Evolutionary conservation across 352 stramenopile genomes (phyloP), one percentile per base, ranked within the genome.

Genomic region (Phytophthora multivora): DNA sequence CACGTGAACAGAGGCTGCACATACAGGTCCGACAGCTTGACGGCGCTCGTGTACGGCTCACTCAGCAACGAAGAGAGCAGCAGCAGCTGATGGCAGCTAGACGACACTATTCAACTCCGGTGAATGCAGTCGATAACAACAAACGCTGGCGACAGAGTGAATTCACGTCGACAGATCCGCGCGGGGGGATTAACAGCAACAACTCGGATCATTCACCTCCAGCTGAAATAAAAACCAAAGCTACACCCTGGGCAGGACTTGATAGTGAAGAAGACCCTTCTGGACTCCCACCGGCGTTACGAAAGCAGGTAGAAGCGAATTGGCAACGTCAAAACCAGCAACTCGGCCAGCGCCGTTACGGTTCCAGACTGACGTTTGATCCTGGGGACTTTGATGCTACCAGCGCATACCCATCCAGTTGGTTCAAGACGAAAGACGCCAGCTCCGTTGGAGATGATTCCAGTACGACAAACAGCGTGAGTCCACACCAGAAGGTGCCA

Each of bases 11-110:
- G 13, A 67, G 78, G 7, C 42, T 91, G 28, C 74, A 87, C 42
- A 38, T 58, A 3, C 80, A 90, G 49, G 71, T 87, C 39, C 70
- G 76, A 47, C 80, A 90, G 39, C 69, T 88, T 55, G 80, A 90
- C 33, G 65, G 53, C 13, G 68, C 74, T 11, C 77, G 74, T 0
- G 61, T 60, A 7, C 69, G 74, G 15, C 49, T 86, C n/a, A 80
- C 76, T 18, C 68, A 83, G 25, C 75, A 88, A 49, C 71, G 78
- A 26, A 39, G 38, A n/a, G 59, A 69, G 46, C 71, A 78, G 16
- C 59, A 79, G 45, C 71, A 84, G 9, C 30, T 86, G 15, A 52
- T 64, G 40, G 13, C 53, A 13, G 43, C 49, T 33, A 71, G 33
- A 43, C 53, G 54, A 9, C 47, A 69, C 2, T 62, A 55, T 31